These are phyloP conservation scores for Citrullus colocynthis DNA, from an alignment of 306 rosid genomes.

Conservation along the genomic window DNA sequence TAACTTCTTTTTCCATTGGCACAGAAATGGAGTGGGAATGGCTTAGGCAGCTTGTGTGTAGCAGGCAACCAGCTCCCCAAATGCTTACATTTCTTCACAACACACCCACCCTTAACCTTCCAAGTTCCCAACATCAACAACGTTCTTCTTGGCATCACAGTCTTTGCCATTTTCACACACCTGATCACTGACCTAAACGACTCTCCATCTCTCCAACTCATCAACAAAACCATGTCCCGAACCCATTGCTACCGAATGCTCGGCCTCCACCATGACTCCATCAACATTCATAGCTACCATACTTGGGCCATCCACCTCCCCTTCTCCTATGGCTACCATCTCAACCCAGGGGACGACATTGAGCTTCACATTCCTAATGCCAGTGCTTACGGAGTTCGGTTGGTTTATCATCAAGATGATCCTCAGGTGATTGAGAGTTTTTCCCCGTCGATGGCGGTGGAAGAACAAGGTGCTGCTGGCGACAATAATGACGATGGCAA, in stretches of 20 bases:
- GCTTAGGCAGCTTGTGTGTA: neutral
- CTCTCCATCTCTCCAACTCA: neutral
- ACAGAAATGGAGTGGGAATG: neutral
- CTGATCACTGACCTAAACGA: neutral
- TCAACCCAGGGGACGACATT: neutral
- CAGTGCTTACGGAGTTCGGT: neutral
- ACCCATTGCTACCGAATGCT: neutral
- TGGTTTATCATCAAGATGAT: neutral
- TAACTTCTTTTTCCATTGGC: neutral
- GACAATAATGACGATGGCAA: neutral
- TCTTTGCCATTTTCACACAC: neutral
- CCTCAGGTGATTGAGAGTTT: neutral
- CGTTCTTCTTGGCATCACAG: neutral
- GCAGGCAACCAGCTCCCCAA: neutral
- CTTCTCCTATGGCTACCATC: neutral
- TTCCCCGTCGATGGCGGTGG: neutral
- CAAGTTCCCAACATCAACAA: neutral
- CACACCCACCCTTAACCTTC: neutral
- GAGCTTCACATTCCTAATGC: neutral
- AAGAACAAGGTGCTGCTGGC: neutral
- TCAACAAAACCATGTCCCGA: neutral
- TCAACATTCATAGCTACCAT: neutral
- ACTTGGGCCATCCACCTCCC: neutral
- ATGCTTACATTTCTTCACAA: neutral
- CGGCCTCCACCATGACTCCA: neutral